A percentile compares a stretch with the other conserved stretches of the same genome.
Evolutionary conservation across 805 yeast species (phyloP).

Genomic region (Candida ovalis): DNA sequence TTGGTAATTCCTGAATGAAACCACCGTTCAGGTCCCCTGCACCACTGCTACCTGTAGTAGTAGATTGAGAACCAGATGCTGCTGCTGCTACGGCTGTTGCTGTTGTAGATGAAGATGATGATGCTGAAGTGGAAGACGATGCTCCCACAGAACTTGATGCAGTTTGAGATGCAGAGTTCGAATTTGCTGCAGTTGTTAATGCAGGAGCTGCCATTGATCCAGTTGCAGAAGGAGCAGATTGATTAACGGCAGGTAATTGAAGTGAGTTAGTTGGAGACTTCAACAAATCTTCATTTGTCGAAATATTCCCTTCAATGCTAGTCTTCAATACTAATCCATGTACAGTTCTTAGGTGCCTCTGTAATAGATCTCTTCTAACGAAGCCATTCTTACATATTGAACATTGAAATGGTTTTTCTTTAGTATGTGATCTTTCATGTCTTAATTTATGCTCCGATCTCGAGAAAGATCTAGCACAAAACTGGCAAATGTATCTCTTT

Average conservation of each 20-base stretch:
- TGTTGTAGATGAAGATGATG: background rate
- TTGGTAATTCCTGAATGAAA: background rate
- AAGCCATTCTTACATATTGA: slow-evolving; percentile 65
- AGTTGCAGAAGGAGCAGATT: background rate
- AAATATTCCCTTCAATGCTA: slow-evolving; percentile 24
- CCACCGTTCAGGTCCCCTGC: background rate
- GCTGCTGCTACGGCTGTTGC: background rate
- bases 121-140: background rate
- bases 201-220: background rate
- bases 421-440: slow-evolving; percentile 77
- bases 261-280: slow-evolving; percentile 11
- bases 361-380: slow-evolving; percentile 73
- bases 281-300: slow-evolving; percentile 17
- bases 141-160: slow-evolving; percentile 1
- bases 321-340: slow-evolving; percentile 41
- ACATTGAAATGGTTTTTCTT: slow-evolving; percentile 77
- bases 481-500: slow-evolving; percentile 71
- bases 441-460: slow-evolving; percentile 74
- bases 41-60: background rate
- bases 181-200: background rate
- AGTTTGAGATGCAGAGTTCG: background rate
- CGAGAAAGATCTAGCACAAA: slow-evolving; percentile 77
- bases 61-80: background rate
- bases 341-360: slow-evolving; percentile 76
- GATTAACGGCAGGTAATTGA: background rate